Evolutionary conservation across 2,329 filamentous ascomycete species (phyloP).

Genomic region (Epichloe bromicola): DNA sequence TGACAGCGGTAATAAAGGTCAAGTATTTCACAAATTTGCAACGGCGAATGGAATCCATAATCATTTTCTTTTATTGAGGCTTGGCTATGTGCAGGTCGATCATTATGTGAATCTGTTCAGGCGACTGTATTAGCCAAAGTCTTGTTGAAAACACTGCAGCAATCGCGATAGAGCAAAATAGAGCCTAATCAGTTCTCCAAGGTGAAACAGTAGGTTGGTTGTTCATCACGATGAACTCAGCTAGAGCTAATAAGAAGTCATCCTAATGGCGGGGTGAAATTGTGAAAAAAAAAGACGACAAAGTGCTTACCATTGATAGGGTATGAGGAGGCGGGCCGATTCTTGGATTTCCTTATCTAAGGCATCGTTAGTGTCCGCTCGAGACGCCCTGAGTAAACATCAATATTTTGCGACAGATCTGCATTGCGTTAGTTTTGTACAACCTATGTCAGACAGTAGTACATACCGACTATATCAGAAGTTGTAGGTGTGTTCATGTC

Average conservation of each 20-base stretch:
- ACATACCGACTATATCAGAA: conserved; percentile 35
- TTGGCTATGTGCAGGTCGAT: background rate
- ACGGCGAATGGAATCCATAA: background rate
- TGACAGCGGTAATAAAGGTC: background rate
- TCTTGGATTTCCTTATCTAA: background rate
- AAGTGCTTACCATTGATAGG: background rate
- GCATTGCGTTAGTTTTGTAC: background rate
- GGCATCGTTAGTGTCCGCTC: background rate
- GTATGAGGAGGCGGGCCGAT: background rate
- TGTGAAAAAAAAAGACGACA: background rate
- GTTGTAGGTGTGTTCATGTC: conserved; percentile 41
- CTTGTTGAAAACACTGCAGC: background rate
- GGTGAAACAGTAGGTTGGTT: conserved; percentile 31
- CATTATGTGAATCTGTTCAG: background rate
- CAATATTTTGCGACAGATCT: background rate
- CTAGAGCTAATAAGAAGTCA: conserved; percentile 36
- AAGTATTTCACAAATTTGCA: background rate
- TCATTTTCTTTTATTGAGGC: background rate
- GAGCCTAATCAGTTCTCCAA: conserved; percentile 45
- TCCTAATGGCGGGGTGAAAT: conserved; percentile 26
- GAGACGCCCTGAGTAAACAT: background rate
- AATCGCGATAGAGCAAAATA: background rate
- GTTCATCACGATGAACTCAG: conserved; percentile 46
- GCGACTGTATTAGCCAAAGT: background rate
- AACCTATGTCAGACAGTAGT: background rate